phyloP scores from a whole-genome alignment of 805 yeast species.

The Teunomyces cretensis region DNA sequence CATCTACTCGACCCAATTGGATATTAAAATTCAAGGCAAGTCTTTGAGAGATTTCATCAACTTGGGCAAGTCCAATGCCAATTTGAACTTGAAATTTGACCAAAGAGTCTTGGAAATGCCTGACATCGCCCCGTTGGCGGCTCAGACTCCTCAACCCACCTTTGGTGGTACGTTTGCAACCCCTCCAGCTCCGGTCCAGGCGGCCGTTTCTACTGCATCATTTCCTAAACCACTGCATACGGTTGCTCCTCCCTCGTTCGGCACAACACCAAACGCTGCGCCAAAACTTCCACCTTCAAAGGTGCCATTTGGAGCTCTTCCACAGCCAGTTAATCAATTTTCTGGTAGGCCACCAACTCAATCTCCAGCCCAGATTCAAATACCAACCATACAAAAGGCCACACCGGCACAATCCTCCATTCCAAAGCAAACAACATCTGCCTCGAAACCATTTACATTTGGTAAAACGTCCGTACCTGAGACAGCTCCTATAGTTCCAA shows the following conservation, averaged over 20 bases:
- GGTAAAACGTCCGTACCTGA: background rate
- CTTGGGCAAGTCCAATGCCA: constrained; percentile 30
- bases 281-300: background rate
- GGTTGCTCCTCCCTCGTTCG: background rate
- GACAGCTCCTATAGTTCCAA: background rate
- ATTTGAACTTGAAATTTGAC: constrained; percentile 19
- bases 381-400: background rate
- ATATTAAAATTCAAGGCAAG: constrained; percentile 23
- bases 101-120: constrained; percentile 4
- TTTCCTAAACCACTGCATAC: constrained; percentile 1
- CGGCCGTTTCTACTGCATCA: background rate
- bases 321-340: background rate
- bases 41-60: constrained; percentile 30
- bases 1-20: constrained; percentile 32
- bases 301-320: background rate
- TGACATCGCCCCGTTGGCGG: background rate
- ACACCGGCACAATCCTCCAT: background rate
- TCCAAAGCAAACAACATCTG: background rate
- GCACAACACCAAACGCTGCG: no score
- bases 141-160: background rate
- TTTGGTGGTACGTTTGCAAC: background rate
- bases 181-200: background rate
- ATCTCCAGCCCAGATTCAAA: background rate
- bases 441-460: constrained; percentile 1
- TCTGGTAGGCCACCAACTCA: background rate